Evolutionary conservation across 805 yeast genomes (phyloP).

Genomic region (Wickerhamia fluorescens): DNA sequence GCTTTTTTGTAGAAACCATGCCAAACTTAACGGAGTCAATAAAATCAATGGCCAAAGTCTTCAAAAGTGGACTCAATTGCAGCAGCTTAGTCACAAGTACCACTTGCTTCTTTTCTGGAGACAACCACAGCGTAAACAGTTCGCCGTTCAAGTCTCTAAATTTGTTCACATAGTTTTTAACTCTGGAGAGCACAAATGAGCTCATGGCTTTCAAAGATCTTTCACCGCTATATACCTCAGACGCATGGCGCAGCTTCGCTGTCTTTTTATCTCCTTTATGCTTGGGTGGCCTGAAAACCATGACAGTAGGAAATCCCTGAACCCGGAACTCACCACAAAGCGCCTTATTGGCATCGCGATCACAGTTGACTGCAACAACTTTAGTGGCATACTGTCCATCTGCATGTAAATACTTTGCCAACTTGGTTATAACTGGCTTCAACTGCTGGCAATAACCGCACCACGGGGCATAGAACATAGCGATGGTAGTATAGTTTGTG

Average conservation of each 20-base stretch:
- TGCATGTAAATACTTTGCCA: constrained; percentile 52
- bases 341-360: constrained; percentile 54
- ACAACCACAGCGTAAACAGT: constrained; percentile 19
- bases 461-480: constrained; percentile 96
- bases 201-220: constrained; percentile 50
- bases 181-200: constrained; percentile 47
- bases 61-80: constrained; percentile 47
- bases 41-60: constrained; percentile 66
- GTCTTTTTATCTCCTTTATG: constrained; percentile 14
- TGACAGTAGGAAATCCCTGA: constrained; percentile 77
- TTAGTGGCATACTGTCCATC: constrained; percentile 42
- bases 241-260: constrained; percentile 22
- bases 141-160: constrained; percentile 22
- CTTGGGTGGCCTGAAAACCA: constrained; percentile 80
- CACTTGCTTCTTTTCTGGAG: constrained; percentile 29
- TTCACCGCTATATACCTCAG: constrained; percentile 56
- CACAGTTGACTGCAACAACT: constrained; percentile 86
- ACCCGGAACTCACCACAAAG: constrained; percentile 62
- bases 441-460: constrained; percentile 87
- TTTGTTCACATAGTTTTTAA: constrained; percentile 60
- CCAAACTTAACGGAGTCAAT: constrained; percentile 45
- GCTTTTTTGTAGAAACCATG: constrained; percentile 25
- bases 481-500: constrained; percentile 73
- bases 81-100: constrained; percentile 48
- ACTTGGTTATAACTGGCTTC: constrained; percentile 55